Conservation (phyloP, 2,329 filamentous ascomycete species). For the Emergomyces pasteurianus region DNA sequence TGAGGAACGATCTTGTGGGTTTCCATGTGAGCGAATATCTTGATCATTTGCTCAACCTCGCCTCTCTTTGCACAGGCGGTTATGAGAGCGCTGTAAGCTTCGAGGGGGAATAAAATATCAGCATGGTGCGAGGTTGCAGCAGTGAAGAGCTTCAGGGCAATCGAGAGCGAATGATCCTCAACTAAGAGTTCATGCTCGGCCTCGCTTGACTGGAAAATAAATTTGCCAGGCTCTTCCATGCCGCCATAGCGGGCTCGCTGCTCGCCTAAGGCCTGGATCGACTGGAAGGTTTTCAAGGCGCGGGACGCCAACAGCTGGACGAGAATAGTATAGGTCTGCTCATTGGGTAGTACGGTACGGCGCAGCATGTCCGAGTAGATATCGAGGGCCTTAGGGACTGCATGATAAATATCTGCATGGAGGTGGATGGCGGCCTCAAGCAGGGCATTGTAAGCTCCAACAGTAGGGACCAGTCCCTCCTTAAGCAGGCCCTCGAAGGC, state of each 20-base stretch:
- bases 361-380: constrained; percentile 95
- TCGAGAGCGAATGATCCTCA: constrained; percentile 75
- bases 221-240: constrained; percentile 70
- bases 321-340: constrained; percentile 76
- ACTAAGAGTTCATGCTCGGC: constrained; percentile 73
- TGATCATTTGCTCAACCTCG: constrained; percentile 76
- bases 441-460: constrained; percentile 83
- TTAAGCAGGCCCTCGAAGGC: constrained; percentile 85
- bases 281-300: constrained; percentile 62
- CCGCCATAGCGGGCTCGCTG: constrained; percentile 76
- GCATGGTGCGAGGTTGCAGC: constrained; percentile 53
- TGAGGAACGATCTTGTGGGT: constrained; percentile 59
- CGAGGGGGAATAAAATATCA: constrained; percentile 56
- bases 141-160: constrained; percentile 78
- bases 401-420: constrained; percentile 64
- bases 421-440: constrained; percentile 74
- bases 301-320: constrained; percentile 71
- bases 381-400: constrained; percentile 82
- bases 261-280: constrained; percentile 64
- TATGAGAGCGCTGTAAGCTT: constrained; percentile 77
- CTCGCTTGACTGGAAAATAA: constrained; percentile 81
- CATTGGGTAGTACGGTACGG: constrained; percentile 68
- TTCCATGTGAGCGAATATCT: constrained; percentile 88
- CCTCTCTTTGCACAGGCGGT: constrained; percentile 75
- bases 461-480: constrained; percentile 67